Conservation (phyloP, 257 asterid genomes). For the Craterostigma plantagineum region DNA sequence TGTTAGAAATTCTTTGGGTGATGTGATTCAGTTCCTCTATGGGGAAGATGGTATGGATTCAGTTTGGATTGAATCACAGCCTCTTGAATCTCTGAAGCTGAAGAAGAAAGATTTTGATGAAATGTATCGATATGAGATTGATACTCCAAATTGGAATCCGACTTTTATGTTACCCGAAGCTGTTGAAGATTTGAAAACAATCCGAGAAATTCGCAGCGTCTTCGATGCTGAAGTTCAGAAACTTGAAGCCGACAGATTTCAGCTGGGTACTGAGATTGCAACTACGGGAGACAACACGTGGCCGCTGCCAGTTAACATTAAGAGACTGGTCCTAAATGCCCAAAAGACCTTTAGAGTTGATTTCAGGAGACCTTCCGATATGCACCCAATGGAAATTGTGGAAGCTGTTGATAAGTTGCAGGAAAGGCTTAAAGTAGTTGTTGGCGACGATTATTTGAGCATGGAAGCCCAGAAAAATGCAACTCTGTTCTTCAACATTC, state of each 20-base stretch:
- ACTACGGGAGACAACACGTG: conserved; percentile 84
- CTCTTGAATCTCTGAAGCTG: conserved; percentile 77
- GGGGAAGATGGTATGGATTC: conserved; percentile 99
- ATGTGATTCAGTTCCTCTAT: conserved; percentile 94
- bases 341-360: conserved; percentile 93
- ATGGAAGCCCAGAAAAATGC: conserved; percentile 98
- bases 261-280: conserved; percentile 89
- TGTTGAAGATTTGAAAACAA: conserved; percentile 75
- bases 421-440: conserved; percentile 97
- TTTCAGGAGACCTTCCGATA: conserved; percentile 80
- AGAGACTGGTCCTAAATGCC: conserved; percentile 79
- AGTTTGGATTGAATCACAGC: conserved; percentile 96
- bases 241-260: conserved; percentile 81
- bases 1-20: conserved; percentile 91
- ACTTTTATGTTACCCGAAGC: conserved; percentile 76
- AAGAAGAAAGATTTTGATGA: conserved; percentile 49
- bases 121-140: conserved; percentile 75
- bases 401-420: conserved; percentile 96
- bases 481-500: conserved; percentile 85
- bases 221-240: conserved; percentile 95
- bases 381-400: conserved; percentile 99
- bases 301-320: conserved; percentile 90
- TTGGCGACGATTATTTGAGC: conserved; percentile 95
- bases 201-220: conserved; percentile 88
- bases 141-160: conserved; percentile 72